A percentile compares a stretch with the other conserved stretches of the same genome.
phyloP scores from a whole-genome alignment of 2,329 filamentous ascomycete species.

The Xylariomycetidae sp. region DNA sequence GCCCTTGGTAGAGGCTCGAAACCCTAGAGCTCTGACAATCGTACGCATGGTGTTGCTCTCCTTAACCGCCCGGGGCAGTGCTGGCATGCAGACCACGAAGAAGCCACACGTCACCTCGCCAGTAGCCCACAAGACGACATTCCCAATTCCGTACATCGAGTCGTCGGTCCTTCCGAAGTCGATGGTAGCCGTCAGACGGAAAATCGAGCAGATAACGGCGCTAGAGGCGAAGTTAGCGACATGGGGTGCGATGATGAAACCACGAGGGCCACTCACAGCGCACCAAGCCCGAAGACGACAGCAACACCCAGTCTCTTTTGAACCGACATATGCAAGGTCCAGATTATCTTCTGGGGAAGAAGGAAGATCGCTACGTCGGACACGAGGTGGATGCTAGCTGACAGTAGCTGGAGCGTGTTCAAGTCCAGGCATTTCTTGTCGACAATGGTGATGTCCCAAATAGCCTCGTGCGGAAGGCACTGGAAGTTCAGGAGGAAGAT shows the following conservation, averaged over 20 bases:
- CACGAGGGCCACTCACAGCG: conserved; percentile 11
- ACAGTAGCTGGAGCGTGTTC: conserved; percentile 10
- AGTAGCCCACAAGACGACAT: conserved; percentile 4
- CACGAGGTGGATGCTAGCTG: conserved; percentile 12
- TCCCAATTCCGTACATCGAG: conserved; percentile 1
- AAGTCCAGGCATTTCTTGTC: conserved; percentile 12
- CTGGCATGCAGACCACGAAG: conserved; percentile 4
- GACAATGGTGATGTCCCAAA: conserved; percentile 14
- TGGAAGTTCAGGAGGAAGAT: conserved; percentile 7
- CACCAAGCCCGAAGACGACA: conserved; percentile 8
- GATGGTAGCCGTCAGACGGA: conserved; percentile 4
- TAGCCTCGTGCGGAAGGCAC: conserved; percentile 11
- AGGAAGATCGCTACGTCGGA: conserved; percentile 9
- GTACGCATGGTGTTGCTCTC: no score
- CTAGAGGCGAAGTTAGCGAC: conserved; percentile 1
- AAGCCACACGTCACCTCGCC: conserved; percentile 6
- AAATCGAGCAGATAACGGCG: conserved; percentile 6
- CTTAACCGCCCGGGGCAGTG: conserved; percentile 2
- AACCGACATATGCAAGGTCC: conserved; percentile 5
- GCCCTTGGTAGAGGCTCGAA: no score
- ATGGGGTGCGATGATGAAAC: background rate
- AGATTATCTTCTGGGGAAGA: conserved; percentile 10
- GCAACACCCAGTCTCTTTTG: conserved; percentile 9
- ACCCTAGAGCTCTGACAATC: no score
- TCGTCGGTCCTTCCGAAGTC: conserved; percentile 1